Evolutionary conservation across 768 basidiomycete genomes (phyloP), one percentile per base, ranked within the genome.

Genomic region (Suillus discolor): DNA sequence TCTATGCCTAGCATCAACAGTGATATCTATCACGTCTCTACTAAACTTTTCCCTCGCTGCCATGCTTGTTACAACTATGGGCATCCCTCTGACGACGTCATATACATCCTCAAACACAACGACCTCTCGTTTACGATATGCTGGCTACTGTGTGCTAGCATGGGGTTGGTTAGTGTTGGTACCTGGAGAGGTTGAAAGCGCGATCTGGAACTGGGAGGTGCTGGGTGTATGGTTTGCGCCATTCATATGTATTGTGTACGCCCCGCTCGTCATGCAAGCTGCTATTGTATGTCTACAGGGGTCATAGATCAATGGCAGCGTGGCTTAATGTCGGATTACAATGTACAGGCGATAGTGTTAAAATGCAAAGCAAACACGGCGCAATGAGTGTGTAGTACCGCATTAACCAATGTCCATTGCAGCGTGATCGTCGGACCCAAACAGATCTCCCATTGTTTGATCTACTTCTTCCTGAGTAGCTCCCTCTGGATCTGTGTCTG

Each of bases 31-130:
- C 44, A 89, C 88, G 36, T 90, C 94, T 18, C 89, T 97, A 66
- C 87, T 97, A 74, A 97, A 98, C 76, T 97, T 97, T 78, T 94
- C 93, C 9, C 88, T 98, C 23, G 93, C 96, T 0, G 87, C 90
- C 25, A 73, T 83, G 25, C 82, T 97, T 20, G 86, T 91, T 0
- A 73, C 91, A 34, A 70, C 86, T 11, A 82, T 94, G 20, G 87
- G 89, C 9, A 49, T 90, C 12, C 91, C 93, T 1, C 82, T 94
- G n/a, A 77, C 82, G 15, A 77, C 81, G 8, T 70, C 81, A 1
- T 72, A 76, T 28, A 44, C 69, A 1, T 61, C 70, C 62, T 1
- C 70, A 62, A 44, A 68, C 63, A 11, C 67, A 62, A 54, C 68
- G 67, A 41, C 57, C 75, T 18, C 70, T 2, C 77, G 70, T 67